Conservation (phyloP, 1,284 basidiomycete species). For the Apiotrichum mycotoxinovorans region DNA sequence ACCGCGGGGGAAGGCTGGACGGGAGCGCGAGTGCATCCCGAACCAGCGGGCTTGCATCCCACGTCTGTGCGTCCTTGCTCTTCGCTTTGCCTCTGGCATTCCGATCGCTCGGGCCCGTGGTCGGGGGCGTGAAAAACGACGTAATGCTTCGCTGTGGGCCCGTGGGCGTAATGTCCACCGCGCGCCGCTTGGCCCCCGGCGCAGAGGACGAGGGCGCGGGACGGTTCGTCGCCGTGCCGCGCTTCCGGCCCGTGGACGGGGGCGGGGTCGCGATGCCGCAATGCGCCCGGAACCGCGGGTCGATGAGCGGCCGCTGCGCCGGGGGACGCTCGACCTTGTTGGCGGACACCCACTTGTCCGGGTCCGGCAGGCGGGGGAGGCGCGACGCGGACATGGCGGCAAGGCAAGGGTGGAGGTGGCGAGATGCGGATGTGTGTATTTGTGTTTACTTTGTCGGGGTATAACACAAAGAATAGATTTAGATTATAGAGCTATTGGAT, state of each 20-base stretch:
- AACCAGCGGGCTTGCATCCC: not conserved
- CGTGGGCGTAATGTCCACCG: conserved; percentile 5
- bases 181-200: not conserved
- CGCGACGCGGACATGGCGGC: conserved; percentile 20
- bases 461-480: not conserved
- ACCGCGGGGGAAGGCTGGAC: not conserved
- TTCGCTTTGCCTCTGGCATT: not conserved
- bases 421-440: not conserved
- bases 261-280: conserved; percentile 28
- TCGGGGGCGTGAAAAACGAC: conserved; percentile 15
- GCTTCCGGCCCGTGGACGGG: conserved; percentile 13
- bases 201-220: not conserved
- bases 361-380: conserved; percentile 25
- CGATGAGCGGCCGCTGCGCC: conserved; percentile 14
- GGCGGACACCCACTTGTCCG: conserved; percentile 33
- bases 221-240: not conserved
- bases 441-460: no score
- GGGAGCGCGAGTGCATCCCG: not conserved
- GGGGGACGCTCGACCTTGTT: conserved; percentile 6
- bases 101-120: not conserved
- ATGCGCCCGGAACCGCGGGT: conserved; percentile 12
- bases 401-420: not conserved
- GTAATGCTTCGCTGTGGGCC: conserved; percentile 1
- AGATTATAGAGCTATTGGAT: not conserved
- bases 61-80: no score